phyloP scores from a whole-genome alignment of 495 filamentous ascomycete genomes.

The Aspergillus sclerotiicarbonarius region DNA sequence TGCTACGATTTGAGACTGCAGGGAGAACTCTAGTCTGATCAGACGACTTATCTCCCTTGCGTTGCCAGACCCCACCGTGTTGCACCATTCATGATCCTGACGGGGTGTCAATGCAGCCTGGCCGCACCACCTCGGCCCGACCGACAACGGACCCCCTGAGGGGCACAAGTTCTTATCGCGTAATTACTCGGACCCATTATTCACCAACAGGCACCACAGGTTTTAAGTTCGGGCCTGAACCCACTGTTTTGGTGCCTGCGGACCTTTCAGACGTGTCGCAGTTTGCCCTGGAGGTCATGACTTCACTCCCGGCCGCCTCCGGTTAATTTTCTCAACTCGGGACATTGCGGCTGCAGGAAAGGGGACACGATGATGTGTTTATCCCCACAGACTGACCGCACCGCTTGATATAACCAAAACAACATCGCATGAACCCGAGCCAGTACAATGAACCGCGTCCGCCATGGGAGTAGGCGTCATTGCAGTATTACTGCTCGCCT shows the following conservation, averaged over 20 bases:
- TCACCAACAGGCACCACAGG: background rate
- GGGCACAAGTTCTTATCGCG: background rate
- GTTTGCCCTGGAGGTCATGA: background rate
- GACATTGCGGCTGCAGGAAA: constrained; percentile 12
- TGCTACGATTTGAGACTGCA: no score
- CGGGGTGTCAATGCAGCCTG: background rate
- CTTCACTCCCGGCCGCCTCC: constrained; percentile 8
- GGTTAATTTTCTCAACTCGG: constrained; percentile 9
- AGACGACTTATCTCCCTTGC: background rate
- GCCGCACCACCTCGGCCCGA: constrained; percentile 1
- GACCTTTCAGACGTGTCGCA: background rate
- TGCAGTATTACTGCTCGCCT: constrained; percentile 4
- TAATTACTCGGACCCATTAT: background rate
- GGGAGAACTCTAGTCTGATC: background rate
- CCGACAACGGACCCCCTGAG: background rate
- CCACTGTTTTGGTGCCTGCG: background rate
- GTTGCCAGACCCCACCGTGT: background rate
- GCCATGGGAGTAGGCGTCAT: constrained; percentile 12
- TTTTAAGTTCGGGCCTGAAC: background rate
- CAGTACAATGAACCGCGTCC: background rate
- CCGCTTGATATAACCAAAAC: background rate
- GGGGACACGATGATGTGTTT: background rate
- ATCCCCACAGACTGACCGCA: background rate
- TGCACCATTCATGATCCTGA: background rate
- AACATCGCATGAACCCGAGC: background rate